A percentile compares a stretch with the other conserved stretches of the same genome.
phyloP scores from a whole-genome alignment of 148 eudicot genomes.

The Fallopia convolvulus region DNA sequence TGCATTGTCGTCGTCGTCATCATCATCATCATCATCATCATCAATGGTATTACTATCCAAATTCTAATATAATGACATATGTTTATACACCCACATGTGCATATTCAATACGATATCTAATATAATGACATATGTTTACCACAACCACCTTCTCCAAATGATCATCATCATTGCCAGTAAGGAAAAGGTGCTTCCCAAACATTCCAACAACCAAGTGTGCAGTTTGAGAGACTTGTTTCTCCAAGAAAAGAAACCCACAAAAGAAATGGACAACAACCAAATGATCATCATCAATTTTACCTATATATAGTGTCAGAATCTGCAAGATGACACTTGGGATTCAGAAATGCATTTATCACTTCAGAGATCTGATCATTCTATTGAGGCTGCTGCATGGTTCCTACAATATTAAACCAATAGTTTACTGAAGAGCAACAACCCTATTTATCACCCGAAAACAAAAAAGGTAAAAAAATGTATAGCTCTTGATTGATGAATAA shows the following conservation, averaged over 20 bases:
- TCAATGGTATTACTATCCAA: too few relatives aligned
- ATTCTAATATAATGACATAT: too few relatives aligned
- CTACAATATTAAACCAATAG: slow-evolving; percentile 15
- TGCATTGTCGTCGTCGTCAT: slow-evolving; percentile 36
- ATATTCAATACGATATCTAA: too few relatives aligned
- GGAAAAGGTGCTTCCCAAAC: slow-evolving; percentile 88
- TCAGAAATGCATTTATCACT: slow-evolving; percentile 75
- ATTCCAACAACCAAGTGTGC: slow-evolving; percentile 88
- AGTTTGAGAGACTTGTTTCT: slow-evolving; percentile 67
- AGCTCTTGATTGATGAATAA: too few relatives aligned
- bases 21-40: slow-evolving; percentile 16
- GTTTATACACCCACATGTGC: too few relatives aligned
- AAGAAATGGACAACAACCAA: slow-evolving; percentile 39
- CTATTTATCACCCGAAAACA: too few relatives aligned
- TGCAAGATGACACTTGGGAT: slow-evolving; percentile 78
- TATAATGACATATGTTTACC: too few relatives aligned
- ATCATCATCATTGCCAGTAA: slow-evolving; percentile 57
- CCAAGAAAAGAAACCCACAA: slow-evolving; percentile 77
- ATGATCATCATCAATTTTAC: slow-evolving; percentile 19
- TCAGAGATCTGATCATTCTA: slow-evolving; percentile 33
- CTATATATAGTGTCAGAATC: slow-evolving; percentile 70
- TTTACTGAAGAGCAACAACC: background rate
- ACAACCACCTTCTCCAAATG: too few relatives aligned
- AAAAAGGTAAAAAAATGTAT: too few relatives aligned
- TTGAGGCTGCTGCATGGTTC: slow-evolving; percentile 19